Evolutionary conservation across 805 yeast species (phyloP), one percentile per base, ranked within the genome.

Genomic region (Suhomyces kilbournensis): DNA sequence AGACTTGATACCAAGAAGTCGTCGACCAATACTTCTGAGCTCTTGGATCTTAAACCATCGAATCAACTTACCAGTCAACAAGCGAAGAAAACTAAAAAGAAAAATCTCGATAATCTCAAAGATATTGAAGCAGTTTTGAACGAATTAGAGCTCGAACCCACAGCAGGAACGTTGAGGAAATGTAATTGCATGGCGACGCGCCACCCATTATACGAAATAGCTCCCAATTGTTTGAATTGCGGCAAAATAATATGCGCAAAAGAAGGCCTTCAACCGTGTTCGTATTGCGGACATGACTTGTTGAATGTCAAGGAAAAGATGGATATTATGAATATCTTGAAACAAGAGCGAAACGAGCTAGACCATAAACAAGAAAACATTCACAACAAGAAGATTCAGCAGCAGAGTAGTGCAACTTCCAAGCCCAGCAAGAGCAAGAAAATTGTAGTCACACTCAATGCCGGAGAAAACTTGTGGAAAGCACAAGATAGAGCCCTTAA

Each of bases 161-260:
- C 51, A 4, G 35, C 49, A 9, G 53, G 49, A 10, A 34, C 47
- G 60, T 50, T 63, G 54, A 64, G 74, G 17, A 64, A 60, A 4
- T 92, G 98, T 65, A 81, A 86, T 56, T 92, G 98, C 63, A 88
- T 86, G 83, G 97, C 93, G 1, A 81, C 87, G 0, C 75, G 88
- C 54, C 99, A 94, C 64, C 96, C 97, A 3, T 70, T 94, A 28
- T 87, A 90, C 56, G 96, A 89, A 52, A 79, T 87, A 56, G 94
- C 96, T 2, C 98, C 99, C 0, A 94, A 94, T 65, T 94, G 99
- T 62, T 70, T 94, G 40, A 84, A 87, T 54, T 94, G 99, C 67
- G 99, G 99, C 9, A 89, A 91, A 67, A 89, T 94, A 42, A 89
- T 94, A 2, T 94, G 99, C 72, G 78, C 80, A 3, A 85, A 85